Evolutionary conservation across 305 asterid genomes (phyloP).

Genomic region (Withania somnifera): DNA sequence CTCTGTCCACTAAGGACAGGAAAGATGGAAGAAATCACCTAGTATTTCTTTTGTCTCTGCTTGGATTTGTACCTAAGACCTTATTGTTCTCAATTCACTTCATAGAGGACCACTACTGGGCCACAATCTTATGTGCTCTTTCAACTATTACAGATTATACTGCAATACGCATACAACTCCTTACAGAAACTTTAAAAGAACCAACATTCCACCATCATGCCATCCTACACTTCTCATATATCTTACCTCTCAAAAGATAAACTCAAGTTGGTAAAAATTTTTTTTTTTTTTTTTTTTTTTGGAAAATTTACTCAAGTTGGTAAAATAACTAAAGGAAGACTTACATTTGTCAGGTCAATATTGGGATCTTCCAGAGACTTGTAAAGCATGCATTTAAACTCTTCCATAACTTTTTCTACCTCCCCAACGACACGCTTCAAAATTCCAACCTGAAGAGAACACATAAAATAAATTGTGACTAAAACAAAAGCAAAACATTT

Average conservation of each 20-base stretch:
- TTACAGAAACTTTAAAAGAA: neutral
- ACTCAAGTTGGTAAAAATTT: neutral
- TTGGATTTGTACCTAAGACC: no score
- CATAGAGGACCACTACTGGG: no score
- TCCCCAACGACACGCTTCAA: conserved; percentile 97
- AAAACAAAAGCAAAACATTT: neutral
- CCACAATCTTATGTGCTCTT: no score
- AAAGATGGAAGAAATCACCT: no score
- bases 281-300: no score
- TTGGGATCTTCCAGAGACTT: conserved; percentile 93
- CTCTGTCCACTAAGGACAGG: no score
- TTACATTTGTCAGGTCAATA: conserved; percentile 81
- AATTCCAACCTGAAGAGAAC: conserved; percentile 75
- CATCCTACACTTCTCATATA: neutral
- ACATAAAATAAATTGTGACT: neutral
- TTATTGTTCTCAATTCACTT: no score
- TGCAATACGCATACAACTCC: neutral
- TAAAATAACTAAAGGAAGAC: neutral
- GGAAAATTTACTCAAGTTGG: neutral
- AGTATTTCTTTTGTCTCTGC: no score
- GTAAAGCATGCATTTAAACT: conserved; percentile 88
- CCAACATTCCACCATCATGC: neutral
- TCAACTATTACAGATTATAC: neutral
- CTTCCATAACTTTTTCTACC: conserved; percentile 95
- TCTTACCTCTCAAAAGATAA: neutral